phyloP scores from a whole-genome alignment of 257 asterid genomes.

The Solanum clarkiae region DNA sequence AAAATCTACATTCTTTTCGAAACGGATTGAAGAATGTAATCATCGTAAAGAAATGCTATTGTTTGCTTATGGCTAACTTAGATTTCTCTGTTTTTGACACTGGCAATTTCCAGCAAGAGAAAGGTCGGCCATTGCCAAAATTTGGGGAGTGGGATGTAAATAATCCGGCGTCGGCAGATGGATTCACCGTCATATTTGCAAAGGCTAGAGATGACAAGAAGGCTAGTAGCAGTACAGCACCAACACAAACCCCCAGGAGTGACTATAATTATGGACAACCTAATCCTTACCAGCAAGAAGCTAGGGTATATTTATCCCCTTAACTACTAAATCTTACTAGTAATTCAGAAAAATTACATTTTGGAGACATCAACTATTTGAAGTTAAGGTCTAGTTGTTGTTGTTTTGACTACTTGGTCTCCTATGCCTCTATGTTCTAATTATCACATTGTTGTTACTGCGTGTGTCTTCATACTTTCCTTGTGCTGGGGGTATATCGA shows the following conservation, averaged over 20 bases:
- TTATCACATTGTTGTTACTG: neutral
- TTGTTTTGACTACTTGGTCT: neutral
- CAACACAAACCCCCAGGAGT: neutral
- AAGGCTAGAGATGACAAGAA: slow-evolving; percentile 45
- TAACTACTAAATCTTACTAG: neutral
- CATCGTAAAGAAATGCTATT: neutral
- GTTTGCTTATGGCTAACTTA: neutral
- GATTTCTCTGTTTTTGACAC: neutral
- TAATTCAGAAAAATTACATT: neutral
- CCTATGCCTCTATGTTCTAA: neutral
- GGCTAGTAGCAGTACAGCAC: slow-evolving; percentile 9
- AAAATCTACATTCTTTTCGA: neutral
- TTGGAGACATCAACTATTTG: neutral
- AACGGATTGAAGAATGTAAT: neutral
- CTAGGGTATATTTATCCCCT: neutral
- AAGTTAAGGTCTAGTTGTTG: neutral
- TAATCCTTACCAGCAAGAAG: neutral
- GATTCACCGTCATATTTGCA: slow-evolving; percentile 35
- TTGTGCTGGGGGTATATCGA: neutral
- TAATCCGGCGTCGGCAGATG: slow-evolving; percentile 40
- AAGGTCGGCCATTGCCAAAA: slow-evolving; percentile 35
- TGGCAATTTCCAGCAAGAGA: slow-evolving; percentile 6
- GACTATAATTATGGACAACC: neutral
- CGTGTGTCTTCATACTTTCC: neutral
- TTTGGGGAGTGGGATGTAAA: slow-evolving; percentile 45